phyloP scores from a whole-genome alignment of 2,329 filamentous ascomycete species.

The Apiospora koreana region DNA sequence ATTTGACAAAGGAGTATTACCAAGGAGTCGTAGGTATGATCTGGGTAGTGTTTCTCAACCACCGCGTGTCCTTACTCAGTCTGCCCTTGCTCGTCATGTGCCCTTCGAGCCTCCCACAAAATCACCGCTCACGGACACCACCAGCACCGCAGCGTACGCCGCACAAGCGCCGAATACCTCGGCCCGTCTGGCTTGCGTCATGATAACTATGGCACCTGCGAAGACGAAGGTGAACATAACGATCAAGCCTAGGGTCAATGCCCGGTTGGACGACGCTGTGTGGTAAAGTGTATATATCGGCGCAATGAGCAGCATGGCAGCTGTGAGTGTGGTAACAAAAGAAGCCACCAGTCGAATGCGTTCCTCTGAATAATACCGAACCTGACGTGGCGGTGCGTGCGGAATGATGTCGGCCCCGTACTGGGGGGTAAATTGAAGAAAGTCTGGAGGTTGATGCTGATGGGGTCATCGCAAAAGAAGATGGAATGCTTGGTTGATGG shows the following conservation, averaged over 20 bases:
- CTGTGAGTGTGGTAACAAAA: neutral
- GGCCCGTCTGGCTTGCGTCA: conserved; percentile 16
- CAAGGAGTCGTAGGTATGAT: too few relatives aligned
- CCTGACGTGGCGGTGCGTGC: neutral
- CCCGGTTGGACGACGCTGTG: neutral
- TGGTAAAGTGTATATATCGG: conserved; percentile 15
- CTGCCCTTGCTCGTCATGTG: neutral
- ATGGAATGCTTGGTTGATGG: neutral
- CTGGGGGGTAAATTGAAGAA: neutral
- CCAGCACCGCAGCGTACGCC: conserved; percentile 16
- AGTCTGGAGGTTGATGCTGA: conserved; percentile 9
- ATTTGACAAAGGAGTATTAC: too few relatives aligned
- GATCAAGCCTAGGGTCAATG: conserved; percentile 15
- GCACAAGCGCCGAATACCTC: conserved; percentile 18
- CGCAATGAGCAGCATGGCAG: neutral
- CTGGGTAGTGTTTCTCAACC: too few relatives aligned
- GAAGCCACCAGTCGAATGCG: neutral
- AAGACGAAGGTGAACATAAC: conserved; percentile 15
- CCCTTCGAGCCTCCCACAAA: neutral
- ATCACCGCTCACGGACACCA: conserved; percentile 16
- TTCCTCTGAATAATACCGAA: neutral
- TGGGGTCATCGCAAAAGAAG: neutral
- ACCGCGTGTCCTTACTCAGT: too few relatives aligned
- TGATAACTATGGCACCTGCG: conserved; percentile 8
- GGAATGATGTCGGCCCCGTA: neutral